Conservation (phyloP, 331 rosid genomes). For the Erythrophleum ivorense region DNA sequence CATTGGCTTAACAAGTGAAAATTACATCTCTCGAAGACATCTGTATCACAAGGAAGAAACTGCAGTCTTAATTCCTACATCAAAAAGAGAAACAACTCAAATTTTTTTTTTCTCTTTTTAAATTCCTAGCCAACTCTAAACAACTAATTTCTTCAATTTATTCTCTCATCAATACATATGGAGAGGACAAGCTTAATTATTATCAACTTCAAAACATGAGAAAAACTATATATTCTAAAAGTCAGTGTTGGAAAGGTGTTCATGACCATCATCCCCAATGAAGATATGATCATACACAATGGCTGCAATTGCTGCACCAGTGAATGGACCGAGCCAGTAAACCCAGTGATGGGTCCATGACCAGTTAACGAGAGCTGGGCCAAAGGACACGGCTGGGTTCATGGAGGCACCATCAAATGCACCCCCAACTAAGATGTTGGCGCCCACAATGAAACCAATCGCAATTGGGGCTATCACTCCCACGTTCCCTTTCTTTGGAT, state of each 20-base stretch:
- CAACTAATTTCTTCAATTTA: constrained; percentile 13
- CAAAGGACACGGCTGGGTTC: constrained; percentile 90
- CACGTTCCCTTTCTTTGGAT: constrained; percentile 70
- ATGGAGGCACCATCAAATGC: constrained; percentile 86
- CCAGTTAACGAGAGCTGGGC: constrained; percentile 76
- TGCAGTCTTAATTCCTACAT: background rate
- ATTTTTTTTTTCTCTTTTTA: too few relatives aligned
- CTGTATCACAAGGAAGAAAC: background rate
- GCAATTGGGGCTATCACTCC: constrained; percentile 75
- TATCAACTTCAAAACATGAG: background rate
- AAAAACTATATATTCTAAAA: constrained; percentile 42
- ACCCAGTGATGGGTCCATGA: constrained; percentile 84
- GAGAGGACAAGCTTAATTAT: background rate
- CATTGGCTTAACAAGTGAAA: constrained; percentile 6
- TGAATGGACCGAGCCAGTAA: constrained; percentile 78
- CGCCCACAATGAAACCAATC: constrained; percentile 76
- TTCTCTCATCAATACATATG: constrained; percentile 19
- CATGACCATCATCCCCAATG: constrained; percentile 55
- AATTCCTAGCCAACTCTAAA: background rate
- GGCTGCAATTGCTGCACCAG: constrained; percentile 72
- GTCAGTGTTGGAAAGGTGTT: constrained; percentile 62
- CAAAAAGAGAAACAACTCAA: background rate
- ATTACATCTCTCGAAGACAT: background rate
- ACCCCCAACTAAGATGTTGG: constrained; percentile 83
- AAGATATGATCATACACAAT: constrained; percentile 77